Evolutionary conservation across 192 early-diverging fungal species (phyloP), one percentile per base, ranked within the genome.

Genomic region (Coemansia sp.): DNA sequence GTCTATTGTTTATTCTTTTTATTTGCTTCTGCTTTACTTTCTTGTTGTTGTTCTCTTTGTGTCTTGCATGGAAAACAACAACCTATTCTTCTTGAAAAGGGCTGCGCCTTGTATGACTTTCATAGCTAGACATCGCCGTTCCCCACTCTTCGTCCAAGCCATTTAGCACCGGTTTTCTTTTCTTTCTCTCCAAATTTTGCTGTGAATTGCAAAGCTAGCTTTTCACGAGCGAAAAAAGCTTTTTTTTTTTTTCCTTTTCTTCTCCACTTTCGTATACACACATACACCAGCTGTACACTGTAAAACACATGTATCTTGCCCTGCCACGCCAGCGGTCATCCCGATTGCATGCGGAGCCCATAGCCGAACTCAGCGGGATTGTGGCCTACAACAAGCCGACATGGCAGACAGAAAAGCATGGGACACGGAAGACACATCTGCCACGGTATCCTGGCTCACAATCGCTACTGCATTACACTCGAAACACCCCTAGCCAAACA

Each of bases 311-410:
- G 41, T 62, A 63, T 45, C 36, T 43, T 36, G 52, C 66, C 40
- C 52, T 65, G 51, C 51, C 51, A 45, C 59, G 45, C 57, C 36
- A 18, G 22, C 63, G 42, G 45, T 51, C 62, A 41, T 12, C 61
- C n/a, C 66, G 71, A 54, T 60, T 71, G 47, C 73, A 63, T 49
- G 59, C 66, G 26, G 69, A 58, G 70, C 66, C 78, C 6, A 60
- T 81, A 5, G 70, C 78, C 16, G 73, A 75, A 42, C 54, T 81
- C 45, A 62, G 73, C 32, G 73, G 66, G 42, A 52, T 81, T 45
- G 70, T 76, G 41, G 78, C 78, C 60, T 39, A 64, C 55, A 75
- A 63, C 55, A 62, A 16, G 26, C 68, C 77, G 12, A 41, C 51
- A 7, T 49, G 57, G 62, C 46, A 63, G 65, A 37, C n/a, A 18